Percentiles rank a stretch among this genome's conserved stretches.
Evolutionary conservation across 305 asterid genomes (phyloP).

Genomic region (Fraxinus dipetala): DNA sequence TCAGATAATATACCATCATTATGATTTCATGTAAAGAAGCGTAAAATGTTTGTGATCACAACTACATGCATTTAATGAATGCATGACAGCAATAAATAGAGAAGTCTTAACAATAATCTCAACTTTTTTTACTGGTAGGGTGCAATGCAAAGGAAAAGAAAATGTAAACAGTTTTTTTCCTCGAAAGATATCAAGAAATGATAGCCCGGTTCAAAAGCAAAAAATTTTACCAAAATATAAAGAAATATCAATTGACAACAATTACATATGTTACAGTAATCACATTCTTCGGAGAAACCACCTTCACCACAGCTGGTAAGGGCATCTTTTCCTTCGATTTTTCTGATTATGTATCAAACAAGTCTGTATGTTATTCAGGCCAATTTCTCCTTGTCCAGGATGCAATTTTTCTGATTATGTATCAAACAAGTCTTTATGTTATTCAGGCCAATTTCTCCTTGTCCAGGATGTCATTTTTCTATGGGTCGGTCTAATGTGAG

Average conservation of each 20-base stretch:
- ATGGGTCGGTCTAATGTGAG: background rate
- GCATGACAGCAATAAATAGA: constrained; percentile 12
- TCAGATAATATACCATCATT: background rate
- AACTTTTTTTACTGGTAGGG: background rate
- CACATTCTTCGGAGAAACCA: background rate
- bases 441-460: constrained; percentile 3
- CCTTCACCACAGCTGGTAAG: background rate
- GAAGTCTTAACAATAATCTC: constrained; percentile 2
- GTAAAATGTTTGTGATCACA: constrained; percentile 5
- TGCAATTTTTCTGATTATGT: background rate
- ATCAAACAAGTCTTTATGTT: background rate
- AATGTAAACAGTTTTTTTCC: background rate
- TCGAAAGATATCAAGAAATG: background rate
- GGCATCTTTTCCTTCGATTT: background rate
- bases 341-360: background rate
- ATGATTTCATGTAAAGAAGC: background rate
- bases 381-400: background rate
- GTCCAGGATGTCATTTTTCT: background rate
- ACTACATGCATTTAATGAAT: constrained; percentile 8
- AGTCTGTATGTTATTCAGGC: background rate
- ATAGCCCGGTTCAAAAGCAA: constrained; percentile 11
- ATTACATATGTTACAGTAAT: background rate
- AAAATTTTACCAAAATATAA: constrained; percentile 6
- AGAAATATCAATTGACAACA: constrained; percentile 12
- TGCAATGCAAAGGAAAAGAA: background rate